Percentiles rank a stretch among this genome's conserved stretches.
phyloP scores from a whole-genome alignment of 176 grass and related monocot genomes.

The Calamus simplicifolius region DNA sequence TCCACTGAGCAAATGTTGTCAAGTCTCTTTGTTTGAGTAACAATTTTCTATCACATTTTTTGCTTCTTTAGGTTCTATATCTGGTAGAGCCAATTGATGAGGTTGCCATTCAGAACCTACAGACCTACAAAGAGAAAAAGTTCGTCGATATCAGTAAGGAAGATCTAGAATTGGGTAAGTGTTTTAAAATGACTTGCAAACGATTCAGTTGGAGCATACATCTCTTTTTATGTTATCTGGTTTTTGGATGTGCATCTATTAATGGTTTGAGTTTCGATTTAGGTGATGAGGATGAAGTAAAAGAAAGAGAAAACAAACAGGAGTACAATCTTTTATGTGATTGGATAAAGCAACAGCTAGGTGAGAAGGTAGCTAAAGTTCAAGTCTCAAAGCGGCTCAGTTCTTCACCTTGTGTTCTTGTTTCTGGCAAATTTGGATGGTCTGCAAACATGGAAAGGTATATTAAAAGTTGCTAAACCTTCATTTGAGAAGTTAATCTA shows the following conservation, averaged over 20 bases:
- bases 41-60: neutral
- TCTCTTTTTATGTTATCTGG: too few species aligned
- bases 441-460: constrained; percentile 98
- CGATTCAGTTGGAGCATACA: too few species aligned
- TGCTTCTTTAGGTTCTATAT: constrained; percentile 53
- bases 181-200: too few species aligned
- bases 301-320: constrained; percentile 64
- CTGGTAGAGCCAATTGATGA: constrained; percentile 87
- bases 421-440: constrained; percentile 97
- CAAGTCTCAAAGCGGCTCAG: constrained; percentile 84
- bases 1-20: too few species aligned
- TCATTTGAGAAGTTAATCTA: too few species aligned
- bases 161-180: constrained; percentile 70
- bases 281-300: constrained; percentile 73
- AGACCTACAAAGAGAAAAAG: constrained; percentile 90
- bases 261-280: constrained; percentile 14
- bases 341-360: constrained; percentile 85
- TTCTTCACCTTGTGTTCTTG: constrained; percentile 92
- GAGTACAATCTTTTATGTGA: constrained; percentile 86
- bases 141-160: constrained; percentile 93
- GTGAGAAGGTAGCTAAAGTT: constrained; percentile 90
- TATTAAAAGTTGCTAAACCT: neutral
- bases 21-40: too few species aligned
- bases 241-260: too few species aligned
- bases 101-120: constrained; percentile 90